Evolutionary conservation across 805 yeast genomes (phyloP).

Genomic region (Geotrichum ghanense): DNA sequence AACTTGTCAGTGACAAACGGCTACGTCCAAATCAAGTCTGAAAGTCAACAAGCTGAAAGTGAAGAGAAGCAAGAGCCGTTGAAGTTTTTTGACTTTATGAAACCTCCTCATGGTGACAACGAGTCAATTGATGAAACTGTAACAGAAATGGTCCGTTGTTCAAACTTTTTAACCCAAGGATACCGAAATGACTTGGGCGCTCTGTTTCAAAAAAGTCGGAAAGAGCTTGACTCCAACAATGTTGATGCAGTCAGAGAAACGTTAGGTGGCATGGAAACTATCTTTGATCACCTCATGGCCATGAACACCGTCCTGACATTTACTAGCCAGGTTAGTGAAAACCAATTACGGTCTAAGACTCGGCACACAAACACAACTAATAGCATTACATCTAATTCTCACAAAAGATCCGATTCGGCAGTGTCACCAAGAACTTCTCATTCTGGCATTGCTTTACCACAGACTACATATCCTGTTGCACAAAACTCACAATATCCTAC

Average conservation of each 20-base stretch:
- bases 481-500: no score
- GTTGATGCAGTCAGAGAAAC: background rate
- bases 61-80: background rate
- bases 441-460: no score
- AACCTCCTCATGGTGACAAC: background rate
- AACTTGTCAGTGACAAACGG: background rate
- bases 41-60: background rate
- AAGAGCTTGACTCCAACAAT: background rate
- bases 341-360: no score
- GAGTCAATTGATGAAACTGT: background rate
- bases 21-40: background rate
- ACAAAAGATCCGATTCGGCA: no score
- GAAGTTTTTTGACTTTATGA: constrained; percentile 1
- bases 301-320: background rate
- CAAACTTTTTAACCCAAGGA: background rate
- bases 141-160: background rate
- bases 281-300: background rate
- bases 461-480: no score
- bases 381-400: no score
- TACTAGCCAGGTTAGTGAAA: background rate
- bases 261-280: background rate
- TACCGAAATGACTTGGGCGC: background rate
- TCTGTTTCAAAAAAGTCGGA: background rate
- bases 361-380: no score
- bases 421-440: no score